phyloP scores from a whole-genome alignment of 192 early-diverging fungal species.

The Phlyctochytrium planicorne region DNA sequence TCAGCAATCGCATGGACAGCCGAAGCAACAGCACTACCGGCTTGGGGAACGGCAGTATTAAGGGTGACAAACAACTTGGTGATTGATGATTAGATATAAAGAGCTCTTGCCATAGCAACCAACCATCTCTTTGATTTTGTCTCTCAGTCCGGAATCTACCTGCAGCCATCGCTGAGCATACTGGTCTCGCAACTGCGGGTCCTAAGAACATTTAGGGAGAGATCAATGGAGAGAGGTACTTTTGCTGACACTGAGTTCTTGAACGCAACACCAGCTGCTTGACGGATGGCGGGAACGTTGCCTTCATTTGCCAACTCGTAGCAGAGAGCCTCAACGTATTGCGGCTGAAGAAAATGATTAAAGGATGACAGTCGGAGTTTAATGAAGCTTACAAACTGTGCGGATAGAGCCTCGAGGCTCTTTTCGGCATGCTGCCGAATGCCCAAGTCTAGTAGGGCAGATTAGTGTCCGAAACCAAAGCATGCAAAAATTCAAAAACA shows the following conservation, averaged over 20 bases:
- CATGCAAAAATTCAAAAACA: too few species aligned
- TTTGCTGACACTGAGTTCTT: slow-evolving; percentile 91
- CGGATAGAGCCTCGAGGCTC: slow-evolving; percentile 70
- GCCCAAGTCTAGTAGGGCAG: slow-evolving; percentile 69
- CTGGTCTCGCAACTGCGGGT: slow-evolving; percentile 30
- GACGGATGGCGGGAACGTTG: slow-evolving; percentile 62
- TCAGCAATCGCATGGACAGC: slow-evolving; percentile 88
- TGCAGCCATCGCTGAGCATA: slow-evolving; percentile 44
- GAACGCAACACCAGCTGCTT: slow-evolving; percentile 83
- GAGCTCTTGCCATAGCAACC: slow-evolving; percentile 1
- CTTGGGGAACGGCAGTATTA: slow-evolving; percentile 49
- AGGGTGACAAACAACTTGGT: slow-evolving; percentile 35
- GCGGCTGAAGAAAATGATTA: slow-evolving; percentile 29
- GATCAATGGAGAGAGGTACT: slow-evolving; percentile 49
- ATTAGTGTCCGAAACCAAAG: too few species aligned
- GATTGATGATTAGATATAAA: neutral
- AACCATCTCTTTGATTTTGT: slow-evolving; percentile 72
- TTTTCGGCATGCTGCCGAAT: slow-evolving; percentile 81
- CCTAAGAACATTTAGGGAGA: slow-evolving; percentile 32
- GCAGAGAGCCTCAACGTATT: slow-evolving; percentile 55
- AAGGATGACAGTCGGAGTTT: neutral
- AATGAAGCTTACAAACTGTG: slow-evolving; percentile 47
- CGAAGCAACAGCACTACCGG: slow-evolving; percentile 70
- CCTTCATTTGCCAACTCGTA: slow-evolving; percentile 83
- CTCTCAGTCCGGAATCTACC: slow-evolving; percentile 64